These are phyloP conservation scores for Saitozyma podzolica DNA, from an alignment of 768 basidiomycete species.

Conservation along the genomic window DNA sequence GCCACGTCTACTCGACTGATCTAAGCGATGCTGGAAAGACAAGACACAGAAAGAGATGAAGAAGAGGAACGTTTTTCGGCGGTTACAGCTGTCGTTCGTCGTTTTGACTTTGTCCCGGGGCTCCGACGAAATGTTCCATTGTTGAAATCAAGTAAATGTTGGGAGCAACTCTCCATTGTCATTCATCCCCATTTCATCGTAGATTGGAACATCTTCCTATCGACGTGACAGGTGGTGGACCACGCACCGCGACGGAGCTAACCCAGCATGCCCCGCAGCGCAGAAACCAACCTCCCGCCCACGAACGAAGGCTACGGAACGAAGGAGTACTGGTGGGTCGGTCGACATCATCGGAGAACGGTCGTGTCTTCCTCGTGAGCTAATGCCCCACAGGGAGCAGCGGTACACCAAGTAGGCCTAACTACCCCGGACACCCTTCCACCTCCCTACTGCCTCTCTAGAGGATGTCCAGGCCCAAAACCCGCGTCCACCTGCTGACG, in stretches of 20 bases:
- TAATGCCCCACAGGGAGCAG: conserved; percentile 40
- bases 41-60: not conserved
- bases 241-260: not conserved
- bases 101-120: too few relatives aligned
- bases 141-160: too few relatives aligned
- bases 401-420: conserved; percentile 45
- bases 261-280: not conserved
- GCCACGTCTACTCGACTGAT: conserved; percentile 11
- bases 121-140: too few relatives aligned
- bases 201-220: too few relatives aligned
- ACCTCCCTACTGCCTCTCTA: conserved; percentile 3
- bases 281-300: conserved; percentile 35
- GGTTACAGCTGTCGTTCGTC: too few relatives aligned
- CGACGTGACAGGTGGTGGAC: too few relatives aligned
- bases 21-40: too few relatives aligned
- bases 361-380: not conserved
- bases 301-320: conserved; percentile 52
- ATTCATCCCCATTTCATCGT: too few relatives aligned
- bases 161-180: too few relatives aligned
- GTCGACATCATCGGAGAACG: not conserved
- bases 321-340: conserved; percentile 48
- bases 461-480: conserved; percentile 33
- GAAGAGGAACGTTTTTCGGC: conserved; percentile 1
- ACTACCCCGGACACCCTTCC: not conserved
- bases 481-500: not conserved